phyloP scores from a whole-genome alignment of 2,329 filamentous ascomycete genomes.

The Fonsecaea monophora region DNA sequence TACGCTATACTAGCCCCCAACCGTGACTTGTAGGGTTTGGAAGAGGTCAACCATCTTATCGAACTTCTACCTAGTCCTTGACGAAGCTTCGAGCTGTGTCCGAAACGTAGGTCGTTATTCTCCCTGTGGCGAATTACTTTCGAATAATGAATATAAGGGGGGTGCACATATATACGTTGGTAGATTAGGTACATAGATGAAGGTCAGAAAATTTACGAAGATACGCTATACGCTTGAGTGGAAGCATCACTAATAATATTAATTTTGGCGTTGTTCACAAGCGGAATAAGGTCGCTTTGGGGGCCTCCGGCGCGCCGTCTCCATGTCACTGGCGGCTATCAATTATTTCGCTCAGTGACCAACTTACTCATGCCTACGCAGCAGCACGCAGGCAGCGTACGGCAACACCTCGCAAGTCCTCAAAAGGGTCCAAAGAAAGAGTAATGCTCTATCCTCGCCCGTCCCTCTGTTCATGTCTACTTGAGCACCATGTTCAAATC shows the following conservation, averaged over 20 bases:
- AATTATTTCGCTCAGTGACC: neutral
- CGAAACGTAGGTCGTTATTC: neutral
- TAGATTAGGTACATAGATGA: neutral
- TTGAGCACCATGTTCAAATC: constrained; percentile 35
- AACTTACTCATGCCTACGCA: constrained; percentile 10
- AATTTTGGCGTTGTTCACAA: neutral
- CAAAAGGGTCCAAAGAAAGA: neutral
- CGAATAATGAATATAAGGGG: neutral
- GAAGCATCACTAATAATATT: no score
- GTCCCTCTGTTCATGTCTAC: constrained; percentile 3
- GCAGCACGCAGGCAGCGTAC: neutral
- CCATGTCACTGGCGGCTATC: neutral
- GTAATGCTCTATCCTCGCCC: constrained; percentile 6
- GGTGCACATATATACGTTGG: no score
- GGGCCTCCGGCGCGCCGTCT: neutral
- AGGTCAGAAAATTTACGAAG: neutral
- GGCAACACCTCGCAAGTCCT: neutral
- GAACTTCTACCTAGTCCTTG: no score
- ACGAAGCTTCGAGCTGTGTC: no score
- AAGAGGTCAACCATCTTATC: neutral
- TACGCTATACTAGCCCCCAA: neutral
- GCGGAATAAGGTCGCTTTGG: neutral
- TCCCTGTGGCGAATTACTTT: neutral
- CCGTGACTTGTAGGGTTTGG: neutral
- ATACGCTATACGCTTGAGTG: neutral